Conservation (phyloP, 2,329 filamentous ascomycete genomes). For the Gremmenia infestans region DNA sequence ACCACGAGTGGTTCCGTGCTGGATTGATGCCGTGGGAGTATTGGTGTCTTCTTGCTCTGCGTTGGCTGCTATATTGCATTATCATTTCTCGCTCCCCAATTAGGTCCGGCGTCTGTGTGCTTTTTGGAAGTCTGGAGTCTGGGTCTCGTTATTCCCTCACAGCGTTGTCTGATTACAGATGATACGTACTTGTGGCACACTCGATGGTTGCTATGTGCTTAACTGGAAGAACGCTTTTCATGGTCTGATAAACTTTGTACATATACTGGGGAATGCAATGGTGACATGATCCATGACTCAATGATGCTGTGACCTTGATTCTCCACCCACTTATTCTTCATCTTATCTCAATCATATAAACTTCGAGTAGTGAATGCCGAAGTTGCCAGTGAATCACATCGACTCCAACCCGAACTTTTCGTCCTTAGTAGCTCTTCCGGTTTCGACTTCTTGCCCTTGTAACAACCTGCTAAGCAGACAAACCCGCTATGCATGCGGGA, state of each 20-base stretch:
- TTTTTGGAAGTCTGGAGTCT: slow-evolving; percentile 25
- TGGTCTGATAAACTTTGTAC: slow-evolving; percentile 17
- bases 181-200: slow-evolving; percentile 3
- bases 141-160: slow-evolving; percentile 18
- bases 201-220: slow-evolving; percentile 6
- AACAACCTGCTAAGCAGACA: too few species aligned
- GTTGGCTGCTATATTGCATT: slow-evolving; percentile 22
- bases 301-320: not conserved
- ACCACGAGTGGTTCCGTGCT: slow-evolving; percentile 15
- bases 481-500: too few species aligned
- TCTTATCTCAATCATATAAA: too few species aligned
- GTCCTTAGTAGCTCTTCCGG: too few species aligned
- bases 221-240: slow-evolving; percentile 6
- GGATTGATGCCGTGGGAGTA: slow-evolving; percentile 14
- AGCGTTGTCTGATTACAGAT: slow-evolving; percentile 19
- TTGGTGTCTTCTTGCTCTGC: slow-evolving; percentile 13
- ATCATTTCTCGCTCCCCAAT: slow-evolving; percentile 20
- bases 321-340: not conserved
- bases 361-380: too few species aligned
- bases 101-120: slow-evolving; percentile 21
- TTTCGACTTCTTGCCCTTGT: too few species aligned
- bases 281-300: not conserved
- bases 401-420: too few species aligned
- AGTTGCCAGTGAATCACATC: too few species aligned
- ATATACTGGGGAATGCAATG: slow-evolving; percentile 22